These are phyloP conservation scores for Coemansia sp. DNA, from an alignment of 192 early-diverging fungal genomes.

Conservation along the genomic window DNA sequence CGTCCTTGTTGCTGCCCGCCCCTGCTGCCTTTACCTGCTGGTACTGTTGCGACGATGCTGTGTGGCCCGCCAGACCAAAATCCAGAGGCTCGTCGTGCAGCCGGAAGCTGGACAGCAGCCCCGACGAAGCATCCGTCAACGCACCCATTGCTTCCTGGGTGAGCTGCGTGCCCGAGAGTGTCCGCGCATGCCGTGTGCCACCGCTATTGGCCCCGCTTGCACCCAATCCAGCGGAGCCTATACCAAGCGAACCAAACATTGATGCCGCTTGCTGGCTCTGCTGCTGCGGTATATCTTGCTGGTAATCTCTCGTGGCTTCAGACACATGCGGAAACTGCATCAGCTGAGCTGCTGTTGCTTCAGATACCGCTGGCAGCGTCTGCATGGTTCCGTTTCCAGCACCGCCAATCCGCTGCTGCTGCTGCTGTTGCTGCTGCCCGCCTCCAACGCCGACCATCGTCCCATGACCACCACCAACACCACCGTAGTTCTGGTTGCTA, in stretches of 20 bases:
- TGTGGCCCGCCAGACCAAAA: slow-evolving; percentile 1
- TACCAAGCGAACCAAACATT: slow-evolving; percentile 1
- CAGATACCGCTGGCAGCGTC: slow-evolving; percentile 23
- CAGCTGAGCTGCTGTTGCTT: slow-evolving; percentile 7
- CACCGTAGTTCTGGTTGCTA: slow-evolving; percentile 18
- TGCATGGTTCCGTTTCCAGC: not conserved
- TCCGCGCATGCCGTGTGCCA: slow-evolving; percentile 21
- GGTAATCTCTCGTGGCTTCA: not conserved
- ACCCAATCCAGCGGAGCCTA: not conserved
- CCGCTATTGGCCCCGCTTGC: not conserved
- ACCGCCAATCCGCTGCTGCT: not conserved
- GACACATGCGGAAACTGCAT: slow-evolving; percentile 8
- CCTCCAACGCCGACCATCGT: not conserved
- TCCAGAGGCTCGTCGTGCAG: not conserved
- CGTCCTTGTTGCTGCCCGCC: not conserved
- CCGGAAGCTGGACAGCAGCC: slow-evolving; percentile 5
- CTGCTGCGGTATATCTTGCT: no score
- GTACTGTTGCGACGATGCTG: not conserved
- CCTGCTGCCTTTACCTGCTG: not conserved
- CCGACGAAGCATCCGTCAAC: slow-evolving; percentile 14
- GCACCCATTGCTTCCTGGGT: slow-evolving; percentile 28
- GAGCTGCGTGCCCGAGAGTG: slow-evolving; percentile 39
- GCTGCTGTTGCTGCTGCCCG: not conserved
- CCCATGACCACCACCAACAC: not conserved
- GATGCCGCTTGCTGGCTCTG: not conserved